Percentiles rank a stretch among this genome's conserved stretches.
phyloP scores from a whole-genome alignment of 257 asterid genomes.

The Verbascum thapsus region DNA sequence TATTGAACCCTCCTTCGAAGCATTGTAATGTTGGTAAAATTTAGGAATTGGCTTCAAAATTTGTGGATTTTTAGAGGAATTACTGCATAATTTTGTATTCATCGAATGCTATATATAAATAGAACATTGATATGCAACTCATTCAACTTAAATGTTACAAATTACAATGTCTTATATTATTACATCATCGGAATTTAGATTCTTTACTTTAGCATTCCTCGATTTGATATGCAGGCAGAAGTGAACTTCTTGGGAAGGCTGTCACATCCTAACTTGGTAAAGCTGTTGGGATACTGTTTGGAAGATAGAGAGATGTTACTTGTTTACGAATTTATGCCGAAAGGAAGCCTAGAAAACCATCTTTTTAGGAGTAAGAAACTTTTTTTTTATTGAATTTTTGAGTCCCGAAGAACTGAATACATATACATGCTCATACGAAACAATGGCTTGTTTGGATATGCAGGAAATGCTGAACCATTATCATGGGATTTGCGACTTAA shows the following conservation, averaged over 20 bases:
- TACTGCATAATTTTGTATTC: no score
- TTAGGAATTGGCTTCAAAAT: conserved; percentile 24
- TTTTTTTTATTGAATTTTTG: neutral
- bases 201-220: conserved; percentile 9
- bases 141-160: no score
- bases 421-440: conserved; percentile 11
- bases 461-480: conserved; percentile 48
- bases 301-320: conserved; percentile 57
- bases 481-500: conserved; percentile 57
- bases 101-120: no score
- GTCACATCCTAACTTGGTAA: conserved; percentile 60
- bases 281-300: conserved; percentile 66
- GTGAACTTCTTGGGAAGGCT: conserved; percentile 61
- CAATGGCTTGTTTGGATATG: conserved; percentile 19
- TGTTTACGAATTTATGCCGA: conserved; percentile 58
- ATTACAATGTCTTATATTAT: no score
- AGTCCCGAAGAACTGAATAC: neutral
- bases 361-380: conserved; percentile 56
- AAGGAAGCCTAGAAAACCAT: conserved; percentile 68
- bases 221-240: conserved; percentile 51
- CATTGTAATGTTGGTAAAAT: neutral
- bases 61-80: neutral
- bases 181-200: conserved; percentile 11
- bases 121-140: no score
- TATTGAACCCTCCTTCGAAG: neutral